Base-by-base conservation (phyloP, 1,284 basidiomycete genomes). In the Sparassis latifolia region DNA sequence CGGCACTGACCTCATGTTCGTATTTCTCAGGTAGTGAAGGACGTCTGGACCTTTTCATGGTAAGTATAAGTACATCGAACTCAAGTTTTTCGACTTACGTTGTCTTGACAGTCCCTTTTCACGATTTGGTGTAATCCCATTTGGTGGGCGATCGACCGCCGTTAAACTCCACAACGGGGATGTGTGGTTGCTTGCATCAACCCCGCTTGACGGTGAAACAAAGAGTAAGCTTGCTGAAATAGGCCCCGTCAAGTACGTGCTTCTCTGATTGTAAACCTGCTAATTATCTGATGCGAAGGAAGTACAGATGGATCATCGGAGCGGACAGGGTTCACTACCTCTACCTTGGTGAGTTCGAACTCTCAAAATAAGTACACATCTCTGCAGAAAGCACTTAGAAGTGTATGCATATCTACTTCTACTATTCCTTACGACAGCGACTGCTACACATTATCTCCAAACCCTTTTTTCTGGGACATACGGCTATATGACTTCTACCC, bases 101-200 rank as follows among this genome's bases (percentile, higher is more conserved):
- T 9, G 3, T 33, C n/a, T 9, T 28, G 29, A 49, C 55, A 87
- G 84, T 38, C 85, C 87, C 0, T 89, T 89, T 58, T 61, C 79
- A 10, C 79, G 87, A n/a, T 79, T 77, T 52, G 80, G 83, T 7
- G 35, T 88, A 7, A 57, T 91, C 33, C 88, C 86, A 3, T 70
- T 92, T 30, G 92, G 92, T 1, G 89, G 90, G 28, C 73, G 92
- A 42, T 87, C 88, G 1, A 96, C 90, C 0, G 93, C 92, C 1
- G 75, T 97, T 63, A 84, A 78, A 67, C 71, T 97, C 50, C 70
- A 69, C 44, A 75, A 79, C 49, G 83, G 85, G 20, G 83, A 80
- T 3, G 81, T 97, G 29, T 95, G 92, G 82, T 74, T 97, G 1
- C 75, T 96, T 33, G 92, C 91, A 1, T 94, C 90, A 2, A 91